phyloP scores from a whole-genome alignment of 2,329 filamentous ascomycete species.

The Paracorniculantispora psalliotae region DNA sequence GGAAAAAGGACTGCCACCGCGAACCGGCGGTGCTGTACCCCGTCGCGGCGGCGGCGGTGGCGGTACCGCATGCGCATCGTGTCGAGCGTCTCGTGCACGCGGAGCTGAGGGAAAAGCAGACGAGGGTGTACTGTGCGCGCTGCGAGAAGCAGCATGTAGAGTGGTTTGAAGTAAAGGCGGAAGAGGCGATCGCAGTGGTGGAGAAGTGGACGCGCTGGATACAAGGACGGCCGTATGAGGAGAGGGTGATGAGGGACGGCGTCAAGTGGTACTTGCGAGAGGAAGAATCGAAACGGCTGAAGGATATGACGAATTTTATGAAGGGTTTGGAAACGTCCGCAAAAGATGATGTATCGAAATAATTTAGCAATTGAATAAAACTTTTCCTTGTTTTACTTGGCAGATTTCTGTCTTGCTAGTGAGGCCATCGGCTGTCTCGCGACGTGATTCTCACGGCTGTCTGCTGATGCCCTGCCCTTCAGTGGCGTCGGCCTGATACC shows the following conservation, averaged over 20 bases:
- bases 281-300: neutral
- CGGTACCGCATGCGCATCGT: conserved; percentile 7
- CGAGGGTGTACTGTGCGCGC: conserved; percentile 3
- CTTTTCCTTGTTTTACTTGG: no score
- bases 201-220: conserved; percentile 11
- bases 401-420: no score
- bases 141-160: conserved; percentile 10
- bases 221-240: neutral
- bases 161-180: conserved; percentile 3
- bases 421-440: no score
- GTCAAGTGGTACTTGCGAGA: neutral
- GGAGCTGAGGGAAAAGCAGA: conserved; percentile 6
- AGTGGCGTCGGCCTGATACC: no score
- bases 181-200: neutral
- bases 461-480: no score
- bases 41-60: neutral
- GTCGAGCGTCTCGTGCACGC: conserved; percentile 10
- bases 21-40: neutral
- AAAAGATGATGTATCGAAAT: neutral
- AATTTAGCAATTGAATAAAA: no score
- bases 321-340: neutral
- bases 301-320: neutral
- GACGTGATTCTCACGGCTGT: no score
- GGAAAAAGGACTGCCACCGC: conserved; percentile 6
- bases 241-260: neutral